Evolutionary conservation across 768 basidiomycete genomes (phyloP).

Genomic region (Boletus sp.): DNA sequence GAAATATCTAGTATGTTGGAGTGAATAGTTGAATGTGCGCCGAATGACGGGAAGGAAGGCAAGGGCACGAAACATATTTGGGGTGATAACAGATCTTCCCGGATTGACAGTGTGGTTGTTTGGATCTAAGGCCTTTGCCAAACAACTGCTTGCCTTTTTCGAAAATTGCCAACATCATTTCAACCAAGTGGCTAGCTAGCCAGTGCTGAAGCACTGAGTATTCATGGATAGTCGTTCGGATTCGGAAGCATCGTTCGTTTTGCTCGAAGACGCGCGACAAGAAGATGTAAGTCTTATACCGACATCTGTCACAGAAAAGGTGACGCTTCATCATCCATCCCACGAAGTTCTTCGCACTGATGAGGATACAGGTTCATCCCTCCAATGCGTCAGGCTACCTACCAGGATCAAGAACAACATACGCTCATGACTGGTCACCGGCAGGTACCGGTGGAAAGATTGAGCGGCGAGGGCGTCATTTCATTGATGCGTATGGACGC

Average conservation of each 20-base stretch:
- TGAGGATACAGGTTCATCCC: conserved; percentile 38
- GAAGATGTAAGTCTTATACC: background rate
- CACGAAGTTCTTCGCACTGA: background rate
- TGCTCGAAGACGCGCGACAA: conserved; percentile 34
- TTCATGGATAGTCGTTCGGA: conserved; percentile 29
- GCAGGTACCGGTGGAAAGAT: conserved; percentile 54
- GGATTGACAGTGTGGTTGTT: conserved; percentile 19
- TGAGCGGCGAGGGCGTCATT: conserved; percentile 67
- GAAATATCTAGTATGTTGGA: background rate
- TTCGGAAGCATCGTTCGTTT: conserved; percentile 47
- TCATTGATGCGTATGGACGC: conserved; percentile 76
- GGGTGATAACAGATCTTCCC: background rate
- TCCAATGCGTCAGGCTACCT: conserved; percentile 42
- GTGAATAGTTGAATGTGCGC: background rate
- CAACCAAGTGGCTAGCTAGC: background rate
- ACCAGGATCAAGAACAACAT: conserved; percentile 48
- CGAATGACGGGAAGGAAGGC: background rate
- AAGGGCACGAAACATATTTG: conserved; percentile 6
- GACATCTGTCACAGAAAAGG: conserved; percentile 1
- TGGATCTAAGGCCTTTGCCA: conserved; percentile 31
- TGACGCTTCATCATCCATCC: background rate
- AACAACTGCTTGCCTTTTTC: conserved; percentile 19
- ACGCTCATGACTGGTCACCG: conserved; percentile 72
- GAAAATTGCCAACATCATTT: background rate
- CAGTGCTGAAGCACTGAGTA: background rate